These are phyloP conservation scores for Penicillium paneum DNA, from an alignment of 2,329 filamentous ascomycete species.

Conservation along the genomic window DNA sequence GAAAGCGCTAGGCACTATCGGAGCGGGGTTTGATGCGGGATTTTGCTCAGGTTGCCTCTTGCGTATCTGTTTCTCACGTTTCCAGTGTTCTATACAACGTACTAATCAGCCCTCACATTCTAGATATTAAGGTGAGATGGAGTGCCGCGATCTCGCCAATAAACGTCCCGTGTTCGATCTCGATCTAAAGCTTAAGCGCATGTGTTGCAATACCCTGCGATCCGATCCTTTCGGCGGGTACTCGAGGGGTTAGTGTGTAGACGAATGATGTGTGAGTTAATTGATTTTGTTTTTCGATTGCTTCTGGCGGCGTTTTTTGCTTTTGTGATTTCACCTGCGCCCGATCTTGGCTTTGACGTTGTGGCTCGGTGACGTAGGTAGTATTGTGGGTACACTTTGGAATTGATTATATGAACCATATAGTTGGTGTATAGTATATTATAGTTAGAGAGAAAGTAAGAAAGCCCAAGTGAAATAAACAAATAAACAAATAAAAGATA, in stretches of 20 bases:
- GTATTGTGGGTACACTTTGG: not conserved
- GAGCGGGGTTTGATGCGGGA: not conserved
- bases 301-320: not conserved
- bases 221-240: slow-evolving; percentile 6
- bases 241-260: slow-evolving; percentile 16
- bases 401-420: too few species aligned
- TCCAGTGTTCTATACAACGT: not conserved
- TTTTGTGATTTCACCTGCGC: slow-evolving; percentile 3
- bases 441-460: too few species aligned
- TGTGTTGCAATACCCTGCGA: slow-evolving; percentile 8
- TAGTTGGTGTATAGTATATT: not conserved
- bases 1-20: not conserved
- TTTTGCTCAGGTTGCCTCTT: slow-evolving; percentile 8
- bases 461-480: too few species aligned
- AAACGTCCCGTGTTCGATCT: slow-evolving; percentile 21
- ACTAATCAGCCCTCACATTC: not conserved
- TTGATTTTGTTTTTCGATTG: not conserved
- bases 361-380: slow-evolving; percentile 1
- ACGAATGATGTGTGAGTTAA: not conserved
- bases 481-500: not conserved
- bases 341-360: slow-evolving; percentile 5
- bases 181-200: slow-evolving; percentile 26
- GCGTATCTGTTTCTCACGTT: slow-evolving; percentile 1
- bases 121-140: not conserved
- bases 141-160: slow-evolving; percentile 20